Base-by-base conservation (phyloP, 2,329 filamentous ascomycete genomes). In the Talaromyces sp. region DNA sequence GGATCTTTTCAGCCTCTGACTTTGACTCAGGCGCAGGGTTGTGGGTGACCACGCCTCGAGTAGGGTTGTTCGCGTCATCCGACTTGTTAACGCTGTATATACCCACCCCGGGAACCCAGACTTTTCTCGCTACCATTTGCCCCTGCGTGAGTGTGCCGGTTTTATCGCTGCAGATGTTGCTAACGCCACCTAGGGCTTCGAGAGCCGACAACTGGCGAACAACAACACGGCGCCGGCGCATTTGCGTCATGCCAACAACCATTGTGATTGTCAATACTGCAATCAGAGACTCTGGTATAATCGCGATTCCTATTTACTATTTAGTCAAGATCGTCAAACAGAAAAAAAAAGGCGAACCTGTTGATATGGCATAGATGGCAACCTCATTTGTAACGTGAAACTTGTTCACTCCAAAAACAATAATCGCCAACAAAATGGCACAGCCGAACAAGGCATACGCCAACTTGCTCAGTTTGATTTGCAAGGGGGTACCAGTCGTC, bases 391-490 rank as follows among this genome's bases (percentile, higher is more conserved):
- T 79, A 42, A 83, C 76, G 61, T 83, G 76, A 71, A 85, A 86
- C 33, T 79, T 72, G 72, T 83, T 87, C 62, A 84, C 84, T 1
- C 82, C 85, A 65, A 87, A 83, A 27, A 87, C 84, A 66, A 87
- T 86, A 66, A 88, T 84, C 10, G 85, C 84, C 53, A 86, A 78
- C 9, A 87, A 67, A 50, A 87, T 81, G 5, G 85, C 92, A 57
- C 92, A 84, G 54, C 82, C 87, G 70, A 96, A 96, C 2, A 96
- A 84, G 3, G 91, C 73, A 51, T 95, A 87, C 31, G 92, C 92
- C 69, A 96, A 88, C 75, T 93, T 92, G 78, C 89, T 91, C 57
- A 96, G 82, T 70, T 91, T 94, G 66, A 89, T 88, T 77, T 96
- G 91, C 53, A 96, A 81, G 0, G 92, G 92, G 1, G 92, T 96